Evolutionary conservation across 441 rosid genomes (phyloP), one percentile per base, ranked within the genome.

Genomic region (Populus hybrid): DNA sequence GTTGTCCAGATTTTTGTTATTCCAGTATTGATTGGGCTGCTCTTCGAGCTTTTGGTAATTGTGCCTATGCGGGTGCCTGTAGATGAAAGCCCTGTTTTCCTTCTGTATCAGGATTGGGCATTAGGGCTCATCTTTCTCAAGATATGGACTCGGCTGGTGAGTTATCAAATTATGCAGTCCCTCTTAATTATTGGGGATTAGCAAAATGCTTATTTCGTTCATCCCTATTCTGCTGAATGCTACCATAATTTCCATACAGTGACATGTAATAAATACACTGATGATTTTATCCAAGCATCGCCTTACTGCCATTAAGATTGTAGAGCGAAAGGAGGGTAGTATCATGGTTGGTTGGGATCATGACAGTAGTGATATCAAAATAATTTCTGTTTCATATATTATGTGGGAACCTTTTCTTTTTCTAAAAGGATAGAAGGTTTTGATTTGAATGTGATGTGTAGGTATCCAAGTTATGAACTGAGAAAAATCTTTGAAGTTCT

Each of bases 61-160:
- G 99, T 94, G 72, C 99, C 99, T 5, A 90, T 96, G 97, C 87
- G 99, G 76, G 99, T 95, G 72, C 99, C 97, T n/a, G 97, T 93
- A 75, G 98, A 96, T 76, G 99, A 96, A 86, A 96, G 98, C 81
- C 99, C 97, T 8, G 98, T 96, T 79, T 96, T 96, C 85, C 97
- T 96, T 78, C 84, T 94, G 68, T 96, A 96, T 85, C 99, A 96
- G 83, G 98, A 96, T 80, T 96, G 99, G 99, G 98, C 99, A 35
- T 86, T 96, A 75, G 99, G 99, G 65, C 91, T 96, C 40, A 92
- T 96, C 81, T 93, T 96, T 80, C 93, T 96, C 57, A 96, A 96
- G 91, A 93, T 96, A 78, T 96, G 99, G 98, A 96, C 98, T 35
- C 87, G 95, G 84, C 86, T 94, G 88, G 99, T 93, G 69, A 91